Conservation (phyloP, 2,329 filamentous ascomycete species). For the Trichoderma cornu-damae region DNA sequence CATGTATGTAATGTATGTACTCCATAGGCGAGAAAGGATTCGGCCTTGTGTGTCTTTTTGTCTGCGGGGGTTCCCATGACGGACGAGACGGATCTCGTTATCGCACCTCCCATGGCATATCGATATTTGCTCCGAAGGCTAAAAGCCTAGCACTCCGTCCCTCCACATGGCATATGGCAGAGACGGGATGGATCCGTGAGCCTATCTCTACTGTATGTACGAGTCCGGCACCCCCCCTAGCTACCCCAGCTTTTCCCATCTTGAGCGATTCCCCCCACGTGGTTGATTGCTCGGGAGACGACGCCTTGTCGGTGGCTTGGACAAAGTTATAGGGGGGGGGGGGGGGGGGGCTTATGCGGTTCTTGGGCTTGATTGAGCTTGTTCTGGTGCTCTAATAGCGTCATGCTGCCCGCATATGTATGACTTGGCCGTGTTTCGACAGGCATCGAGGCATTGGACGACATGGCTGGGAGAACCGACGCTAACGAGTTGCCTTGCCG, state of each 20-base stretch:
- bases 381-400: background rate
- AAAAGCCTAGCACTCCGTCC: background rate
- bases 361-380: background rate
- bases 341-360: background rate
- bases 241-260: constrained; percentile 13
- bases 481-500: background rate
- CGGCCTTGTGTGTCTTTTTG: too few species aligned
- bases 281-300: background rate
- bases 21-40: constrained; percentile 9
- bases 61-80: constrained; percentile 10
- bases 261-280: background rate
- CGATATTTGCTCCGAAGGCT: background rate
- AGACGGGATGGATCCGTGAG: background rate
- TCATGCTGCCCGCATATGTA: background rate
- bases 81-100: constrained; percentile 3
- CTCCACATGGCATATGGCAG: background rate
- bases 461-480: background rate
- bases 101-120: constrained; percentile 12
- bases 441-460: background rate
- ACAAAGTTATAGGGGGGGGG: too few species aligned
- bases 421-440: background rate
- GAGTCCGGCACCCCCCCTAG: background rate
- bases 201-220: too few species aligned
- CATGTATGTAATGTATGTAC: background rate
- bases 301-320: background rate